Base-by-base conservation (phyloP, 2,329 filamentous ascomycete species). In the Verticillium nonalfalfae region DNA sequence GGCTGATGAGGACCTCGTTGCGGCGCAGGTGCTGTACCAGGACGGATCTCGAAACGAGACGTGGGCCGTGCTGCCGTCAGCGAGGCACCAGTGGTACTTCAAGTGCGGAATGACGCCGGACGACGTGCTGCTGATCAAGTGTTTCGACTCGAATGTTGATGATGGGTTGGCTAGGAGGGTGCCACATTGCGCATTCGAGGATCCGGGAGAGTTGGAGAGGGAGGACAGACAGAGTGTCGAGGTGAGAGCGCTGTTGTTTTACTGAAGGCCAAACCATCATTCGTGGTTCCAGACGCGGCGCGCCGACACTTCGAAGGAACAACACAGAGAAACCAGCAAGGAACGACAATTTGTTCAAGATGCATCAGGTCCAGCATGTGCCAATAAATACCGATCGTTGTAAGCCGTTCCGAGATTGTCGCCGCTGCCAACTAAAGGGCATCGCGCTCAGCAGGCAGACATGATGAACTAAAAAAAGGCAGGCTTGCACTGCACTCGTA, bases 151-250 rank as follows among this genome's bases (percentile, higher is more conserved):
- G 58, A 31, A 14, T 72, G 73, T 77, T 5, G 79, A 76, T 0
- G 75, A 76, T 0, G 71, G 68, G 56, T 85, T 84, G 62, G 84
- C 82, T 15, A 83, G 85, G 0, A 73, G 84, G 60, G 78, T 84
- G 58, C 87, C 91, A 18, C 91, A 96, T 76, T 88, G 88, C 9
- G 92, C 92, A 1, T 97, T 97, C 74, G 78, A 81, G 55, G 90
- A 97, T 71, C 88, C 90, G 1, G 5, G 79, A 87, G 64, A 91
- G 90, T 2, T 84, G 86, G 3, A 87, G 39, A 91, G 88, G 7
- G 85, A 87, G 66, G 84, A 83, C 0, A 82, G 93, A 67, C 90
- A 96, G 80, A 96, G 92, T 72, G 96, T 97, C 71, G 93, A 97
- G 75, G 90, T 97, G 11, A 82, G 93, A 68, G 87, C 90, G 38